Evolutionary conservation across 2,329 filamentous ascomycete genomes (phyloP).

Genomic region (Epichloe sp.): DNA sequence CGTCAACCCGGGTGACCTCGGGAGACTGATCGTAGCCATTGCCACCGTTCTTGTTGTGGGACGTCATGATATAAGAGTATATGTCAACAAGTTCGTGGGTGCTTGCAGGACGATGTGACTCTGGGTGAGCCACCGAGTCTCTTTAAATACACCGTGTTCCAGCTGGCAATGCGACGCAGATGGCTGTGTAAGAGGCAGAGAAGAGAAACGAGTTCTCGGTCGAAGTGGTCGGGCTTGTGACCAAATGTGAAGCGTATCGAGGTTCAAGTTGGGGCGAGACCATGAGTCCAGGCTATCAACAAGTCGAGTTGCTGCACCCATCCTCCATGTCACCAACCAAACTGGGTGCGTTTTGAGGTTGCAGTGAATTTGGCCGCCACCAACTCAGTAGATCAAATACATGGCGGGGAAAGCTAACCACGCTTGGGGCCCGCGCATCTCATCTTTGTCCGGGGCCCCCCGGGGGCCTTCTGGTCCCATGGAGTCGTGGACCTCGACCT

Average conservation of each 20-base stretch:
- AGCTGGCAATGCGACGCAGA: background rate
- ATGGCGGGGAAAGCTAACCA: too few species aligned
- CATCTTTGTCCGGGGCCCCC: background rate
- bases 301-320: too few species aligned
- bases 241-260: background rate
- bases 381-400: background rate
- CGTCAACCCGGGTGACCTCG: conserved; percentile 7
- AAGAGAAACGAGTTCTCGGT: background rate
- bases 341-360: background rate
- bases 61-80: background rate
- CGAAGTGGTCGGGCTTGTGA: background rate
- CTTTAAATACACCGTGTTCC: background rate
- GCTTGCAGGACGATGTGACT: background rate
- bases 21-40: conserved; percentile 1
- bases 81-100: background rate
- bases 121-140: background rate
- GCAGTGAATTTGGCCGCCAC: conserved; percentile 1
- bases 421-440: too few species aligned
- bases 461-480: background rate
- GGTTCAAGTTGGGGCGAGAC: background rate
- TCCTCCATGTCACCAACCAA: too few species aligned
- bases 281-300: background rate
- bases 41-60: background rate
- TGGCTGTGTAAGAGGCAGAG: background rate
- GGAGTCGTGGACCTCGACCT: background rate